These are phyloP conservation scores for Euphorbia neoarborescens DNA, from an alignment of 441 rosid genomes.

Conservation along the genomic window DNA sequence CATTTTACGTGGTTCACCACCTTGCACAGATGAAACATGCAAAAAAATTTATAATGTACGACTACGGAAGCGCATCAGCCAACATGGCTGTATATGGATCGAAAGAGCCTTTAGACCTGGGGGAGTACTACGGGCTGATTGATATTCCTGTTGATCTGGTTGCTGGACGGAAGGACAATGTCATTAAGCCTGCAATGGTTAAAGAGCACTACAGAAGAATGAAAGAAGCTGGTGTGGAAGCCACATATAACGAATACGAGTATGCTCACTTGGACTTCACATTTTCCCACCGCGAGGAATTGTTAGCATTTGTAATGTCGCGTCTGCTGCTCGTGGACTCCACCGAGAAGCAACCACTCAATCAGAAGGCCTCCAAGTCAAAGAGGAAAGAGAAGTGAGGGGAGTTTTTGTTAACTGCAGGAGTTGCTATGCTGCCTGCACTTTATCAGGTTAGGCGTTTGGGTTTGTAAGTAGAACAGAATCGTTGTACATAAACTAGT, in stretches of 20 bases:
- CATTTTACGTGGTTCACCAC: conserved; percentile 69
- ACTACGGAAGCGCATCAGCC: conserved; percentile 57
- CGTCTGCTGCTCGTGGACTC: conserved; percentile 57
- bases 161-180: conserved; percentile 77
- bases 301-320: conserved; percentile 71
- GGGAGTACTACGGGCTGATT: conserved; percentile 52
- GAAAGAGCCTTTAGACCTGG: conserved; percentile 76
- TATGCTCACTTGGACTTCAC: conserved; percentile 97
- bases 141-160: conserved; percentile 77
- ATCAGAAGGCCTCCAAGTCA: conserved; percentile 33
- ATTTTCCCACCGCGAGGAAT: conserved; percentile 80
- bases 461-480: conserved; percentile 15
- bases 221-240: conserved; percentile 61
- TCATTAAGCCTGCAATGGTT: conserved; percentile 77
- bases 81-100: conserved; percentile 69
- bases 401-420: neutral
- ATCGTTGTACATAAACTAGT: conserved; percentile 21
- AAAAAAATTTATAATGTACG: conserved; percentile 70
- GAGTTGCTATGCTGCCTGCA: conserved; percentile 6
- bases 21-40: conserved; percentile 80
- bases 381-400: conserved; percentile 37
- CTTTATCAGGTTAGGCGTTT: conserved; percentile 2
- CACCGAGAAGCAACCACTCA: conserved; percentile 21
- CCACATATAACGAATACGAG: conserved; percentile 63
- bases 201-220: conserved; percentile 64